These are phyloP conservation scores for Casaregolazyma lundiana DNA, from an alignment of 1,139 yeast species.

Conservation along the genomic window DNA sequence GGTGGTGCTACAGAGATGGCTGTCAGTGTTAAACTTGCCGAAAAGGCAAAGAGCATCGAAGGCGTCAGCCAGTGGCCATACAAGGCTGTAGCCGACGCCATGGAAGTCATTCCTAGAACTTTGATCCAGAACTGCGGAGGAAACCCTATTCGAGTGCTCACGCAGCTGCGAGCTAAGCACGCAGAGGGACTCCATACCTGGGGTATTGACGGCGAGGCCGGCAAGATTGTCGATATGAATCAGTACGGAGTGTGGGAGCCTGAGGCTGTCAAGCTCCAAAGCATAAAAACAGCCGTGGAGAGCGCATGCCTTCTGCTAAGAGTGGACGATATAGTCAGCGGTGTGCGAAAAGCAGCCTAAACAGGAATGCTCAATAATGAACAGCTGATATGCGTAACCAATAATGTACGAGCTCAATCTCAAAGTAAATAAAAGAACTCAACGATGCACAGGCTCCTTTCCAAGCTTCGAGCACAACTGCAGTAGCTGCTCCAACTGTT, in stretches of 20 bases:
- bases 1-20: slow-evolving; percentile 99
- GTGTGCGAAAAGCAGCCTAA: slow-evolving; percentile 57
- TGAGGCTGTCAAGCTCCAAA: slow-evolving; percentile 93
- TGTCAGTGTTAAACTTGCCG: slow-evolving; percentile 80
- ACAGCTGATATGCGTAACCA: slow-evolving; percentile 9
- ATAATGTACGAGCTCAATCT: neutral
- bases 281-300: slow-evolving; percentile 94
- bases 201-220: slow-evolving; percentile 94
- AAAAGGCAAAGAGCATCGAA: slow-evolving; percentile 86
- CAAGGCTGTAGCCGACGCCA: slow-evolving; percentile 97
- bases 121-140: slow-evolving; percentile 97
- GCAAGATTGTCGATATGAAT: slow-evolving; percentile 93
- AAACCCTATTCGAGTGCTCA: slow-evolving; percentile 81
- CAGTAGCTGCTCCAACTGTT: slow-evolving; percentile 34
- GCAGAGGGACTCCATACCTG: slow-evolving; percentile 77
- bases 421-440: slow-evolving; percentile 11
- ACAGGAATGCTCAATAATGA: slow-evolving; percentile 8
- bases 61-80: slow-evolving; percentile 99
- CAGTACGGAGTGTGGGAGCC: slow-evolving; percentile 99
- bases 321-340: slow-evolving; percentile 97
- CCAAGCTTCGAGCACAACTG: slow-evolving; percentile 20
- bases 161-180: slow-evolving; percentile 93
- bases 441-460: slow-evolving; percentile 20
- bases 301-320: slow-evolving; percentile 91
- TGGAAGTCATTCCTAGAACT: slow-evolving; percentile 97